A percentile compares a stretch with the other conserved stretches of the same genome.
Conservation (phyloP, 2,329 filamentous ascomycete species). For the Venturiaceae sp. region DNA sequence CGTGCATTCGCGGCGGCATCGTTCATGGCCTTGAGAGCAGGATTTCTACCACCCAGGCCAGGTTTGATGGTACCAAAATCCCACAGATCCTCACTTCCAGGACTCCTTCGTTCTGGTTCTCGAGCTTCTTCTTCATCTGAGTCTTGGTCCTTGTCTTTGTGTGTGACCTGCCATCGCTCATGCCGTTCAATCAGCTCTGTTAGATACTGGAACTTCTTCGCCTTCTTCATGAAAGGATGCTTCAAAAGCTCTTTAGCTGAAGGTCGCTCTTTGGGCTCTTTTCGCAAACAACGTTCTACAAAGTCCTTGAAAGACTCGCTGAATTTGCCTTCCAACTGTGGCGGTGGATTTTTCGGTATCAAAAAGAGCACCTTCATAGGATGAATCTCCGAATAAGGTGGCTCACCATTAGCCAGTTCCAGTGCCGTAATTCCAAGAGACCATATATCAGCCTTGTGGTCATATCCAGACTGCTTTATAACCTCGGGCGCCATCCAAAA, state of each 20-base stretch:
- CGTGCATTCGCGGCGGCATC: slow-evolving; percentile 73
- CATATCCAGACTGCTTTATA: slow-evolving; percentile 96
- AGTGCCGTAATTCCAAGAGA: slow-evolving; percentile 90
- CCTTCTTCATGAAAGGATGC: slow-evolving; percentile 81
- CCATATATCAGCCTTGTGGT: slow-evolving; percentile 98
- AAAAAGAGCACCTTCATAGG: slow-evolving; percentile 97
- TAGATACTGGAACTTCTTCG: slow-evolving; percentile 92
- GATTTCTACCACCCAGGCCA: slow-evolving; percentile 43
- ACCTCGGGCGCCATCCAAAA: slow-evolving; percentile 99
- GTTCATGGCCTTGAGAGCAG: slow-evolving; percentile 64
- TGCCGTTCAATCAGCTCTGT: slow-evolving; percentile 92
- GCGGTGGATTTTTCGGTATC: slow-evolving; percentile 89
- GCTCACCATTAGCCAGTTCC: slow-evolving; percentile 83
- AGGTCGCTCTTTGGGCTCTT: slow-evolving; percentile 82
- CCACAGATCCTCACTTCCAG: slow-evolving; percentile 81
- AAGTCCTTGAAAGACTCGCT: slow-evolving; percentile 41
- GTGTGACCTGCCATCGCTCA: slow-evolving; percentile 73
- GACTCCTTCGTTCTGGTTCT: slow-evolving; percentile 26
- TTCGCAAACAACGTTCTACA: slow-evolving; percentile 60
- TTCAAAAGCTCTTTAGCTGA: slow-evolving; percentile 78
- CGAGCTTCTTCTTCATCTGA: slow-evolving; percentile 36
- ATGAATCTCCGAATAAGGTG: slow-evolving; percentile 91
- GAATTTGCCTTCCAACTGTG: slow-evolving; percentile 50
- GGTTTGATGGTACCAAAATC: slow-evolving; percentile 94
- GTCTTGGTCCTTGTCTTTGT: slow-evolving; percentile 57